Conservation (phyloP, 441 rosid species). For the Gossypium aridum region DNA sequence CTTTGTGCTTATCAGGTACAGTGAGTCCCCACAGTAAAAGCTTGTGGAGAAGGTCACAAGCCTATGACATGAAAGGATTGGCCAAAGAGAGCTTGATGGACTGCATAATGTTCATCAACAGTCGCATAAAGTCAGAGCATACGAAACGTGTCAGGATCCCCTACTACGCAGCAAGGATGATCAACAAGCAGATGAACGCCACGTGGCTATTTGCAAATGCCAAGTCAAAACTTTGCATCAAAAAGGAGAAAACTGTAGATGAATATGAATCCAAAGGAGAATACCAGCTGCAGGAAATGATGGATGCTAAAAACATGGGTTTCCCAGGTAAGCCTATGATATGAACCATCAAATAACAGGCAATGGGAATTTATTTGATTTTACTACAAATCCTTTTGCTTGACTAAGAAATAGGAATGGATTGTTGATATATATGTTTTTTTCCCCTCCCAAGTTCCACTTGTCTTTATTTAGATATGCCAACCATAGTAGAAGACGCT, state of each 20-base stretch:
- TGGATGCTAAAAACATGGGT: slow-evolving; percentile 3
- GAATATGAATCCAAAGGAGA: slow-evolving; percentile 7
- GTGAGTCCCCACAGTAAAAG: slow-evolving; percentile 54
- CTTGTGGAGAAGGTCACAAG: slow-evolving; percentile 89
- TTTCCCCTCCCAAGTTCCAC: background rate
- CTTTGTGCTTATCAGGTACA: slow-evolving; percentile 43
- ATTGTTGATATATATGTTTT: background rate
- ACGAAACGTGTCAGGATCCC: slow-evolving; percentile 39
- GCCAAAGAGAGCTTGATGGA: slow-evolving; percentile 78
- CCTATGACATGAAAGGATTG: slow-evolving; percentile 68
- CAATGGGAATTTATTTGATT: background rate
- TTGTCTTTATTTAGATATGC: slow-evolving; percentile 15
- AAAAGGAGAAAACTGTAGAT: background rate
- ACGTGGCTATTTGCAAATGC: slow-evolving; percentile 54
- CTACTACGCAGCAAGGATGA: slow-evolving; percentile 55
- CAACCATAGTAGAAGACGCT: slow-evolving; percentile 15
- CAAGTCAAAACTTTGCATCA: slow-evolving; percentile 8
- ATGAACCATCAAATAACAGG: background rate
- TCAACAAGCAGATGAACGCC: slow-evolving; percentile 66
- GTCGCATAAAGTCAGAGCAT: slow-evolving; percentile 21
- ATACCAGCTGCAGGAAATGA: slow-evolving; percentile 12
- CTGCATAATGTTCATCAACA: slow-evolving; percentile 51
- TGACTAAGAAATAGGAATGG: background rate
- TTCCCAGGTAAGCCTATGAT: slow-evolving; percentile 3
- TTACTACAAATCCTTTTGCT: background rate